A percentile compares a stretch with the other conserved stretches of the same genome.
phyloP scores from a whole-genome alignment of 805 yeast genomes.

The Metschnikowia continentalis region DNA sequence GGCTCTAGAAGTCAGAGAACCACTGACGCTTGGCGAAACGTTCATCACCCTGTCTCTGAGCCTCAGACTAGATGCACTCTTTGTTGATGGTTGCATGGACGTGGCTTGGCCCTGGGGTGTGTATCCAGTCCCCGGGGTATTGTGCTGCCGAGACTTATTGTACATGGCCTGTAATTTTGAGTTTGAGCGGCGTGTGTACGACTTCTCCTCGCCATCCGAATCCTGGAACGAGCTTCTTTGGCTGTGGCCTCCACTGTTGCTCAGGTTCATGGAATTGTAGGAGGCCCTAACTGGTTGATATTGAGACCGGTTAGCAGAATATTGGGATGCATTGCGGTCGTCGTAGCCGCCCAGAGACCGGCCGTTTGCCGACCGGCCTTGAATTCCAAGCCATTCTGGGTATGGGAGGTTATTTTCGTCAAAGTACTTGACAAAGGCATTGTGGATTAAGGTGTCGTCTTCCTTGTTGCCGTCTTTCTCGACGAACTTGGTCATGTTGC shows the following conservation, averaged over 20 bases:
- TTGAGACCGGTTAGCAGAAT: constrained; percentile 11
- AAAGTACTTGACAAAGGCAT: constrained; percentile 39
- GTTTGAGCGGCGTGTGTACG: constrained; percentile 30
- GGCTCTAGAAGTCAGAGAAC: constrained; percentile 15
- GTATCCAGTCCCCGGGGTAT: constrained; percentile 32
- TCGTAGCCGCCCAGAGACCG: neutral
- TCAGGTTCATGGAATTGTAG: constrained; percentile 17
- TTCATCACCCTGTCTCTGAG: constrained; percentile 17
- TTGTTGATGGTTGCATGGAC: constrained; percentile 3
- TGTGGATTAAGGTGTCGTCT: constrained; percentile 40
- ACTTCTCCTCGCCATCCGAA: constrained; percentile 10
- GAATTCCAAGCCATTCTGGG: constrained; percentile 44
- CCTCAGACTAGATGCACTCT: constrained; percentile 15
- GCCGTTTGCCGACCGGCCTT: constrained; percentile 1
- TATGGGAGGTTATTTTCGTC: constrained; percentile 30
- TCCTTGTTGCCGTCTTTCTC: constrained; percentile 39
- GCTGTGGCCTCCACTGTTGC: neutral
- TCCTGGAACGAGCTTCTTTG: constrained; percentile 5
- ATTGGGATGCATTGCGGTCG: neutral
- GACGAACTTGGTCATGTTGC: constrained; percentile 15
- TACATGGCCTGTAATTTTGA: constrained; percentile 39
- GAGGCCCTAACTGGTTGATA: constrained; percentile 27
- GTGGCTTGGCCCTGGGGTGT: constrained; percentile 13
- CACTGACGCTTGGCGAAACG: constrained; percentile 4
- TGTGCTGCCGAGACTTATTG: constrained; percentile 37